Base-by-base conservation (phyloP, 2,329 filamentous ascomycete species). In the Simplicillium sp. region DNA sequence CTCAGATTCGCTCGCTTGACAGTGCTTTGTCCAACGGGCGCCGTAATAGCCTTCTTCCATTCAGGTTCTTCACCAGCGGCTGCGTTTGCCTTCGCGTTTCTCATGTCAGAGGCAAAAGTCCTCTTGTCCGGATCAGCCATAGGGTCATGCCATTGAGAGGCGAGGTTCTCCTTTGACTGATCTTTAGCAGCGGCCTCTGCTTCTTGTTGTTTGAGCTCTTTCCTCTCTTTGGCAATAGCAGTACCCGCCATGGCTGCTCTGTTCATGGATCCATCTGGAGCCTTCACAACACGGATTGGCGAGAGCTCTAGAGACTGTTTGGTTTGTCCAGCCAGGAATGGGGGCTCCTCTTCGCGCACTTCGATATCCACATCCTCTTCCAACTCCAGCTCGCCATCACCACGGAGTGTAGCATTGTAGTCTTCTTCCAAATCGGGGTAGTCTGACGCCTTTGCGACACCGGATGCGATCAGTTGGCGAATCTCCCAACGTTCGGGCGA, bases 401-500 rank as follows among this genome's bases (percentile, higher is more conserved):
- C 90, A 18, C 82, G 84, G 18, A 96, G 67, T 0, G 87, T 89
- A 13, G 86, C 84, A 47, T 95, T 83, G 58, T 94, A 95, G 43
- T 97, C 89, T 50, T 96, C 87, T 50, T 97, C 87, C 20, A 97
- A 74, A 48, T 96, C 90, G 1, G 92, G 92, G 56, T 95, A 96
- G 51, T 97, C 90, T 0, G 86, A 85, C 1, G 87, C 89, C 52
- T 92, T 94, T 14, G 87, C 84, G 8, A 94, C 90, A 36, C 94
- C 92, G 4, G 92, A 95, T 3, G 90, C 88, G 54, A 98, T 97
- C 39, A 98, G 71, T 56, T 98, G 92, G 46, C 90, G 80, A 47
- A 98, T 96, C 59, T 98, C 92, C 90, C 92, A 98, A 55, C 92
- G 72, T 58, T 98, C 92, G 1, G 92, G 92, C 12, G 90, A 96